Percentiles rank a stretch among this genome's conserved stretches.
Conservation (phyloP, 2,329 filamentous ascomycete genomes). For the Penicillium sp. region DNA sequence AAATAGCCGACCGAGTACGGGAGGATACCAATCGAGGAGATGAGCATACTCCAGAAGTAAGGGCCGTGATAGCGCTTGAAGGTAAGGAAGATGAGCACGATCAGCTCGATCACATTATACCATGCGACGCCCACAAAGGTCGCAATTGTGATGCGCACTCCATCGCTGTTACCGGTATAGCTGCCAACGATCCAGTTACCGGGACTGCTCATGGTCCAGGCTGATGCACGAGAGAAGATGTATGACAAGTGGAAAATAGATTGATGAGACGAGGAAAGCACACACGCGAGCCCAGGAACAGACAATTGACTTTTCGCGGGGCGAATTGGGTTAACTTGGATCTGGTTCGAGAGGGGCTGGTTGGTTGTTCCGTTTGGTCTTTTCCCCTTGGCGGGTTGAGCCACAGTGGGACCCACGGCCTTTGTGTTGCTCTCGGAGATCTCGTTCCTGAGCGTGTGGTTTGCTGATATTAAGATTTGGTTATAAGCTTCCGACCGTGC, state of each 20-base stretch:
- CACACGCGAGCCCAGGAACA: neutral
- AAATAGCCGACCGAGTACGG: conserved; percentile 46
- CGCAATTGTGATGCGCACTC: conserved; percentile 38
- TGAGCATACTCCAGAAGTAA: conserved; percentile 58
- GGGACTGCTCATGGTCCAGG: conserved; percentile 32
- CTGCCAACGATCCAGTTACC: conserved; percentile 38
- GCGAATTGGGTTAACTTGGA: neutral
- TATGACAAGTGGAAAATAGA: neutral
- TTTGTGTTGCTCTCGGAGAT: neutral
- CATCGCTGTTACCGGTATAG: conserved; percentile 35
- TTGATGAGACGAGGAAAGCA: neutral
- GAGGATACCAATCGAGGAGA: conserved; percentile 52
- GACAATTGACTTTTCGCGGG: conserved; percentile 1
- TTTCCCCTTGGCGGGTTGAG: neutral
- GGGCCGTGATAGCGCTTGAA: conserved; percentile 56
- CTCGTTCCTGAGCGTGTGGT: neutral
- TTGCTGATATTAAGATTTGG: neutral
- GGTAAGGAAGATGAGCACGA: conserved; percentile 54
- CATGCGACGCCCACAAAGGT: conserved; percentile 37
- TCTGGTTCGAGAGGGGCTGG: neutral
- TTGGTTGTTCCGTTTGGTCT: neutral
- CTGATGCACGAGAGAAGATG: neutral
- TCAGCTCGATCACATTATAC: conserved; percentile 51
- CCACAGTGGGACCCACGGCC: neutral
- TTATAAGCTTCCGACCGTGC: neutral